Conservation (phyloP, 2,329 filamentous ascomycete species). For the Fulvia fulva region DNA sequence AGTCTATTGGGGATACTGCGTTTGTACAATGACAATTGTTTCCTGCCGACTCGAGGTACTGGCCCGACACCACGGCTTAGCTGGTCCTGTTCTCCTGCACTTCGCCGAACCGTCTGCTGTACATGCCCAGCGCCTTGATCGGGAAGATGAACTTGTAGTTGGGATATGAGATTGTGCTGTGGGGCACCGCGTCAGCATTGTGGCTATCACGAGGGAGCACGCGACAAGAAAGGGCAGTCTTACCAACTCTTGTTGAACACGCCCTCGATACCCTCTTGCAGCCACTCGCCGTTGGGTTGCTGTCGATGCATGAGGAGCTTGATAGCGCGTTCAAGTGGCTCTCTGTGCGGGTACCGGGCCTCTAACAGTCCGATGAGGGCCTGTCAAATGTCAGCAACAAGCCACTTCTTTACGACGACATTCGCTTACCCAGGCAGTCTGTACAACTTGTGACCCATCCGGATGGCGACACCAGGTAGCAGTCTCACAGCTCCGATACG, state of each 20-base stretch:
- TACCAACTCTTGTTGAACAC: slow-evolving; percentile 97
- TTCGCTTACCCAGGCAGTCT: slow-evolving; percentile 80
- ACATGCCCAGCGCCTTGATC: slow-evolving; percentile 91
- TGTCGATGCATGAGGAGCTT: slow-evolving; percentile 81
- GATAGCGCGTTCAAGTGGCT: slow-evolving; percentile 69
- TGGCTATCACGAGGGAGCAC: slow-evolving; percentile 6
- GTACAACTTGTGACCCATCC: slow-evolving; percentile 79
- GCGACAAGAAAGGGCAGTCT: slow-evolving; percentile 29
- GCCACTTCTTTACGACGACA: slow-evolving; percentile 52
- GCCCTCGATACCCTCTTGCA: slow-evolving; percentile 92
- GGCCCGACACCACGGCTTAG: slow-evolving; percentile 13
- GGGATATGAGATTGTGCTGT: slow-evolving; percentile 92
- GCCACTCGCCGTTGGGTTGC: slow-evolving; percentile 85
- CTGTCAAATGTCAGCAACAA: slow-evolving; percentile 21
- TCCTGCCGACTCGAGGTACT: slow-evolving; percentile 3
- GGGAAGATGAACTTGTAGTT: slow-evolving; percentile 99
- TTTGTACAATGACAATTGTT: slow-evolving; percentile 10
- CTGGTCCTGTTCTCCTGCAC: slow-evolving; percentile 34
- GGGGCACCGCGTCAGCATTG: slow-evolving; percentile 23
- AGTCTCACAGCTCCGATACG: slow-evolving; percentile 79
- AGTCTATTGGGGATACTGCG: slow-evolving; percentile 13
- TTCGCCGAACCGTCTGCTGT: slow-evolving; percentile 67
- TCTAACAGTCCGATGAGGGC: slow-evolving; percentile 68
- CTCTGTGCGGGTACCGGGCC: slow-evolving; percentile 72
- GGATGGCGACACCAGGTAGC: slow-evolving; percentile 69